Evolutionary conservation across 257 asterid species (phyloP).

Genomic region (Solanum habrochaites): DNA sequence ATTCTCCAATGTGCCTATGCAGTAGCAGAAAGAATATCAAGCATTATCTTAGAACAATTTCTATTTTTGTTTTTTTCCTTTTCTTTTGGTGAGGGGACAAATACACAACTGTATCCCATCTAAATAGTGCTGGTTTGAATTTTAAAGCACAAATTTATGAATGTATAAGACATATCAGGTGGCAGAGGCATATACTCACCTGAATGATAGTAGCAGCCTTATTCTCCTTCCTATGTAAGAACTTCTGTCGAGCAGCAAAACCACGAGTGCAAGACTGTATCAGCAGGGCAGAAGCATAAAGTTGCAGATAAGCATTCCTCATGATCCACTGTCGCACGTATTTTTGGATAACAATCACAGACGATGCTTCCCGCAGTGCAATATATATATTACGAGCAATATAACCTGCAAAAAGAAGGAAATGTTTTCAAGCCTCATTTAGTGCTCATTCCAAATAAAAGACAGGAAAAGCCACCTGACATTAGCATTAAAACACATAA

Average conservation of each 20-base stretch:
- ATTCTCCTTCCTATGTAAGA: slow-evolving; percentile 44
- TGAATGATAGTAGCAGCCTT: slow-evolving; percentile 80
- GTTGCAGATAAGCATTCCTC: slow-evolving; percentile 57
- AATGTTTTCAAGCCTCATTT: neutral
- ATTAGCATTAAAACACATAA: neutral
- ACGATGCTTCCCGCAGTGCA: slow-evolving; percentile 47
- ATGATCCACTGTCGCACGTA: slow-evolving; percentile 44
- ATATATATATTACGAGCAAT: slow-evolving; percentile 45
- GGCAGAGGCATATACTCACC: slow-evolving; percentile 30
- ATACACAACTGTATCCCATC: neutral
- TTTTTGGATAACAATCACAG: slow-evolving; percentile 64
- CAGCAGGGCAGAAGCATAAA: slow-evolving; percentile 37
- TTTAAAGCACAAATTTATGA: neutral
- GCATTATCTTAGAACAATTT: neutral
- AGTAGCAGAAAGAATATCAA: slow-evolving; percentile 4
- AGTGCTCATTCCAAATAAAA: neutral
- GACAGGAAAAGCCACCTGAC: neutral
- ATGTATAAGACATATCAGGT: neutral
- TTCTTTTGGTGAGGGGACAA: neutral
- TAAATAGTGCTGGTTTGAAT: neutral
- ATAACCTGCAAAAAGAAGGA: slow-evolving; percentile 41
- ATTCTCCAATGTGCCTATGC: slow-evolving; percentile 83
- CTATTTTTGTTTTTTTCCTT: neutral
- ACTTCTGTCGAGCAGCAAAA: slow-evolving; percentile 48
- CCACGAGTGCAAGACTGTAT: slow-evolving; percentile 77